phyloP scores from a whole-genome alignment of 495 filamentous ascomycete species.

The Aspergillus sparsus region DNA sequence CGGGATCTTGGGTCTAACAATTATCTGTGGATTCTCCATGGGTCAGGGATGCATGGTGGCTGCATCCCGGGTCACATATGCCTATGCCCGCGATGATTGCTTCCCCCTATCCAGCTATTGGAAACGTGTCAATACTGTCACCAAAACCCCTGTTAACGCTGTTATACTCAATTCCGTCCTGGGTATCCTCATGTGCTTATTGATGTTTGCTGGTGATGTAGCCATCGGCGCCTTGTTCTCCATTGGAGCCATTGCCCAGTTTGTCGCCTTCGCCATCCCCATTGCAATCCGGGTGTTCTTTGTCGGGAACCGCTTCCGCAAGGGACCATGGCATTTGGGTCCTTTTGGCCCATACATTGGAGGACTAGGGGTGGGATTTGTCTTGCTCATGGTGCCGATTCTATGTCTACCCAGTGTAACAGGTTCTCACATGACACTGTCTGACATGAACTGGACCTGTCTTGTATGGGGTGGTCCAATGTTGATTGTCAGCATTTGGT shows the following conservation, averaged over 20 bases:
- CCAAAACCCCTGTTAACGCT: constrained; percentile 74
- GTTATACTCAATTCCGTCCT: constrained; percentile 71
- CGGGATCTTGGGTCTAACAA: constrained; percentile 67
- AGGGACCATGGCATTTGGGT: constrained; percentile 75
- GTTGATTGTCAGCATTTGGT: constrained; percentile 65
- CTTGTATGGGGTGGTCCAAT: constrained; percentile 74
- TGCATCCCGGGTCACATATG: constrained; percentile 75
- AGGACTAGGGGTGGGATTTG: constrained; percentile 60
- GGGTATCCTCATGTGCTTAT: constrained; percentile 63
- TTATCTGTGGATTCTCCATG: constrained; percentile 78
- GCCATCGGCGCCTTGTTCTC: constrained; percentile 76
- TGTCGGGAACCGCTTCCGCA: constrained; percentile 67
- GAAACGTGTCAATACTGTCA: constrained; percentile 66
- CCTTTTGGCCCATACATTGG: constrained; percentile 63
- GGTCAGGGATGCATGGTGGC: constrained; percentile 84
- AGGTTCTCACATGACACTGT: constrained; percentile 56
- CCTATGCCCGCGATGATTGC: constrained; percentile 77
- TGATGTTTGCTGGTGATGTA: constrained; percentile 66
- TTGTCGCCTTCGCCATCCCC: constrained; percentile 72
- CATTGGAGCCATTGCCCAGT: constrained; percentile 74
- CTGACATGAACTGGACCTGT: constrained; percentile 75
- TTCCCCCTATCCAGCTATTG: constrained; percentile 67
- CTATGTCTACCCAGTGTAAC: constrained; percentile 66
- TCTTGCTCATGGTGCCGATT: constrained; percentile 72
- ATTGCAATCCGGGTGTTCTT: constrained; percentile 76